A percentile compares a stretch with the other conserved stretches of the same genome.
Conservation (phyloP, 176 grass and related monocot species). For the Alloteropsis semialata region DNA sequence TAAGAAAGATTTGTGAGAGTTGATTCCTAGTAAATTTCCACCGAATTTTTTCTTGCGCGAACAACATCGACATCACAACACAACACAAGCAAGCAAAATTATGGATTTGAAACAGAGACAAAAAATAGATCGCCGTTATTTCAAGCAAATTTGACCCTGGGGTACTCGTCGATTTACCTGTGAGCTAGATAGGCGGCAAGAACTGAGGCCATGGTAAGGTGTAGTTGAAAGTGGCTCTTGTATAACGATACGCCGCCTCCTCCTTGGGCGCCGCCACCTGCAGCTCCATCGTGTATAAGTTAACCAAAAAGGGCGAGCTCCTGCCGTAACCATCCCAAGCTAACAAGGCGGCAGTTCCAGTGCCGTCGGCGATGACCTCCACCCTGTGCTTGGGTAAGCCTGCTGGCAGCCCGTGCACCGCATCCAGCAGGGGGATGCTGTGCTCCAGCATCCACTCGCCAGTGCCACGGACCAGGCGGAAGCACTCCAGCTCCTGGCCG, state of each 20-base stretch:
- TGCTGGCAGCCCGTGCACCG: too few species aligned
- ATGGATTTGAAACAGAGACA: too few species aligned
- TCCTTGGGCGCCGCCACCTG: neutral
- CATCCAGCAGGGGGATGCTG: neutral
- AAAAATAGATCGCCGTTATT: too few species aligned
- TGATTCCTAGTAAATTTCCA: too few species aligned
- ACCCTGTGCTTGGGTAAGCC: too few species aligned
- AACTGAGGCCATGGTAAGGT: neutral
- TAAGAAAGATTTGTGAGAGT: too few species aligned
- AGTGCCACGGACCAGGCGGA: neutral
- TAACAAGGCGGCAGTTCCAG: neutral
- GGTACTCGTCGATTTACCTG: too few species aligned
- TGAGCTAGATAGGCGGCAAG: neutral
- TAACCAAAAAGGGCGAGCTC: neutral
- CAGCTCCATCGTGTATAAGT: neutral
- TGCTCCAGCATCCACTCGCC: neutral
- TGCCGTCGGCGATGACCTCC: neutral
- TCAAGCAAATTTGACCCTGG: neutral
- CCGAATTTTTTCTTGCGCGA: too few species aligned
- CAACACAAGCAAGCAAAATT: too few species aligned
- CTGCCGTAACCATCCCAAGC: too few species aligned
- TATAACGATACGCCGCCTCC: too few species aligned
- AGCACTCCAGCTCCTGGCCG: neutral
- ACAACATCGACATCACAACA: too few species aligned
- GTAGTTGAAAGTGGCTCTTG: neutral